Conservation (phyloP, 345 rosid genomes). For the Sisymbrium irio region DNA sequence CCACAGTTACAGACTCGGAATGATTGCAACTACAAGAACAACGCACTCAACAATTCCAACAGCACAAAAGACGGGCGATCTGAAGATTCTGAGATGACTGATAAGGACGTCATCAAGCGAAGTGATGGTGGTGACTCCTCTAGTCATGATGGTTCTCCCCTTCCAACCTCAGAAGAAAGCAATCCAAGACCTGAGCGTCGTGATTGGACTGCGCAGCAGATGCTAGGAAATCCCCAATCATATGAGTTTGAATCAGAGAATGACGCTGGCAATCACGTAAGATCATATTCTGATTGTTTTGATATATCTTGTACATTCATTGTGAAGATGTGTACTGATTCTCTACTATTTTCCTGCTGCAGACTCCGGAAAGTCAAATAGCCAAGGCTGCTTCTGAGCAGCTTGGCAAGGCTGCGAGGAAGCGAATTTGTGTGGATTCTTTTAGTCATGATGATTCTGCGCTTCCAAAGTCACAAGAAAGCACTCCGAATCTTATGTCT, state of each 20-base stretch:
- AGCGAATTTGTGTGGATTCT: constrained; percentile 7
- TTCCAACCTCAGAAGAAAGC: constrained; percentile 19
- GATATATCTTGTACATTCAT: no score
- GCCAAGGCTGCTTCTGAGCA: constrained; percentile 2
- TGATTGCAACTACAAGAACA: constrained; percentile 27
- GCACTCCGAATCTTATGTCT: constrained; percentile 20
- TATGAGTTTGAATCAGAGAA: constrained; percentile 35
- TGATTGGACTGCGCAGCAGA: constrained; percentile 36
- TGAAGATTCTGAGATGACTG: constrained; percentile 26
- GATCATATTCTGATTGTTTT: not conserved
- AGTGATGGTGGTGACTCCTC: constrained; percentile 18
- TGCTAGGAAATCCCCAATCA: constrained; percentile 44
- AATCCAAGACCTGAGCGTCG: constrained; percentile 28
- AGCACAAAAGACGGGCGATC: constrained; percentile 12
- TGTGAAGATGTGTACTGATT: not conserved
- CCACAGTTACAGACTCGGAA: constrained; percentile 26
- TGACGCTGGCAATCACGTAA: constrained; percentile 27
- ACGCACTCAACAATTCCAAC: constrained; percentile 4
- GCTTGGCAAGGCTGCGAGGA: constrained; percentile 2
- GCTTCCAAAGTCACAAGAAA: constrained; percentile 8
- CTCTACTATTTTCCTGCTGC: not conserved
- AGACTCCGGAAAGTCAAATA: constrained; percentile 24
- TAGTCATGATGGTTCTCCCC: constrained; percentile 27
- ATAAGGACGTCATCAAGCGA: constrained; percentile 16
- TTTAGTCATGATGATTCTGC: constrained; percentile 13